Percentiles rank a stretch among this genome's conserved stretches.
Conservation (phyloP, 257 asterid species). For the Anisodus tanguticus region DNA sequence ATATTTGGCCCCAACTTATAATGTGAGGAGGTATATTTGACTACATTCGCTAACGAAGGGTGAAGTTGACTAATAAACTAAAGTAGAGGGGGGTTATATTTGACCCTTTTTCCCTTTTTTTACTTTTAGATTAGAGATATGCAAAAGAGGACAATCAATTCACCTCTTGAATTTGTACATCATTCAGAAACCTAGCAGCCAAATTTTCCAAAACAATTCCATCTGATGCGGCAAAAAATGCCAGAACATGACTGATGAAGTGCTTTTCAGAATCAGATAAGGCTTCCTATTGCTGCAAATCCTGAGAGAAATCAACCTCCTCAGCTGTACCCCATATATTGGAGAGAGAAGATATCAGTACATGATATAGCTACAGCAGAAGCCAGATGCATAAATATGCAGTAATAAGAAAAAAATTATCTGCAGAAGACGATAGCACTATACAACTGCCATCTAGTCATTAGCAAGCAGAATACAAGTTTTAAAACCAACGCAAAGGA, state of each 20-base stretch:
- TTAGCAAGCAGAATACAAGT: neutral
- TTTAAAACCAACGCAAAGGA: constrained; percentile 10
- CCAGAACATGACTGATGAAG: constrained; percentile 74
- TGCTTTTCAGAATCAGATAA: constrained; percentile 64
- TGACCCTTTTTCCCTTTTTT: too few relatives aligned
- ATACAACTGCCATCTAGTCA: neutral
- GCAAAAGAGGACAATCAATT: neutral
- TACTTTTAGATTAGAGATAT: neutral
- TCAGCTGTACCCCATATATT: constrained; percentile 59
- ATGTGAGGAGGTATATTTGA: too few relatives aligned
- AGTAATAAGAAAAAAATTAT: neutral
- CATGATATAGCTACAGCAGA: constrained; percentile 21
- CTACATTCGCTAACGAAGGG: too few relatives aligned
- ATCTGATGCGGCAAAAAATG: constrained; percentile 84
- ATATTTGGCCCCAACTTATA: too few relatives aligned
- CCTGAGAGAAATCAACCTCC: constrained; percentile 86
- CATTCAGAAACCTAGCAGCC: constrained; percentile 75
- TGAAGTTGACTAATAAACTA: too few relatives aligned
- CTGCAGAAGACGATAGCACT: neutral
- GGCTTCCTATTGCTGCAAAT: constrained; percentile 74
- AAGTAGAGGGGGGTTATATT: too few relatives aligned
- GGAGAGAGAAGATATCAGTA: constrained; percentile 22
- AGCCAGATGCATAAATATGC: constrained; percentile 29
- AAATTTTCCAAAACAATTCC: constrained; percentile 84
- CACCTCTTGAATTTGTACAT: constrained; percentile 83